Base-by-base conservation (phyloP, 768 basidiomycete species). In the Tricholoma furcatifolium region DNA sequence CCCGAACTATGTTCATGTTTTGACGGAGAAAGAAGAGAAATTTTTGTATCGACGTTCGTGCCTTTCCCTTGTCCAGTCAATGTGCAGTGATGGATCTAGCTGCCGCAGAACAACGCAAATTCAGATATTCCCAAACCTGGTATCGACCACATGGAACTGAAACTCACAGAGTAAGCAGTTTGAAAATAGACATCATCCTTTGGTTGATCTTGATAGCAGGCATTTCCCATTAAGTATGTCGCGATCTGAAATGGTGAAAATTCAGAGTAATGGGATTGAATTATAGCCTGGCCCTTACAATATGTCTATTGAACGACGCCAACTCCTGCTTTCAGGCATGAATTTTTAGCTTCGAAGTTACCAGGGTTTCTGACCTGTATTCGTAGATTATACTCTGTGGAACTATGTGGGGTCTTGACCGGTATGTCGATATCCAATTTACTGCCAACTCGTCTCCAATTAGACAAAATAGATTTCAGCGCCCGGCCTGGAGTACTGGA, bases 91-190 rank as follows among this genome's bases (percentile, higher is more conserved):
- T 35, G 4, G 27, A 27, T 24, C 52, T 21, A 35, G 23, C 47
- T 50, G 53, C 23, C 36, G 3, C 7, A 88, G 87, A 87, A 56
- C 88, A 90, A 73, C 68, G 74, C 44, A 81, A 85, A 65, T 88
- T 89, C 54, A 77, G 80, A 59, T 74, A 83, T 56, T 80, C 79
- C 38, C 83, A 91, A 69, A 91, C 90, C 1, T 94, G 91, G 91
- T 94, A 93, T 69, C 73, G 87, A 47, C 82, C 91, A 6, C 91
- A 94, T 66, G 88, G 88, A 17, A 91, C 89, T 11, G 84, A 84
- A 53, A 91, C 91, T 0, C 91, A 88, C 60, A 69, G 85, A 54
- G 87, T 85, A 60, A 58, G 78, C 58, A n/a, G 30, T 12, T 4
- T 43, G 12, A 5, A 15, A n/a, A 35, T 21, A 20, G 27, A 27